Evolutionary conservation across 495 filamentous ascomycete genomes (phyloP).

Genomic region (Lasiosphaeria hispida): DNA sequence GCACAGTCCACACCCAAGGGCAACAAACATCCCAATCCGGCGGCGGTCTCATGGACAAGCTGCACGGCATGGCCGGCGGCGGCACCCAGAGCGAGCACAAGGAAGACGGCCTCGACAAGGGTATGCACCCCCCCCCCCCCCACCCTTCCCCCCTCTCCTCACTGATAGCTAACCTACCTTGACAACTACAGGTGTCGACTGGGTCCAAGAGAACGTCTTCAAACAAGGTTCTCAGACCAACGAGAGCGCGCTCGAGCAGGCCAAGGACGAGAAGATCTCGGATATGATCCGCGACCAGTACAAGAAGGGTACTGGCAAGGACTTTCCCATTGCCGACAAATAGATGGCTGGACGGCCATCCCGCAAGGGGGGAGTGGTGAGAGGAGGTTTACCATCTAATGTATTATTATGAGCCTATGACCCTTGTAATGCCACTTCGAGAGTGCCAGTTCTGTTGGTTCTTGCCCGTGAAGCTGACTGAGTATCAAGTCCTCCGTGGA

Average conservation of each 20-base stretch:
- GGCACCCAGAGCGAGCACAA: conserved; percentile 64
- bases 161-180: neutral
- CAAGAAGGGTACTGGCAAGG: conserved; percentile 58
- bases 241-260: conserved; percentile 67
- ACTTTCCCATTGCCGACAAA: conserved; percentile 63
- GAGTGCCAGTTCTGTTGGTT: too few relatives aligned
- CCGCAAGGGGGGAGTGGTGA: too few relatives aligned
- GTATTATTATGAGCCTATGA: too few relatives aligned
- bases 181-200: conserved; percentile 54
- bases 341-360: neutral
- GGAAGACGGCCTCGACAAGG: conserved; percentile 63
- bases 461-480: too few relatives aligned
- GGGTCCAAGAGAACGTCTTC: conserved; percentile 60
- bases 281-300: conserved; percentile 62
- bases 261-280: conserved; percentile 67
- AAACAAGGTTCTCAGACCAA: conserved; percentile 63
- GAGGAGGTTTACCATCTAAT: too few relatives aligned
- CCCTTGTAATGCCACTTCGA: too few relatives aligned
- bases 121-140: conserved; percentile 25
- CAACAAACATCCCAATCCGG: conserved; percentile 8
- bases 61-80: conserved; percentile 60
- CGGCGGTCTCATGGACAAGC: conserved; percentile 49
- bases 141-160: neutral
- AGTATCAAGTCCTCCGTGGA: too few relatives aligned
- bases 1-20: conserved; percentile 7